Conservation (phyloP, 371 early-diverging fungal species). For the Gilbertella persicaria region DNA sequence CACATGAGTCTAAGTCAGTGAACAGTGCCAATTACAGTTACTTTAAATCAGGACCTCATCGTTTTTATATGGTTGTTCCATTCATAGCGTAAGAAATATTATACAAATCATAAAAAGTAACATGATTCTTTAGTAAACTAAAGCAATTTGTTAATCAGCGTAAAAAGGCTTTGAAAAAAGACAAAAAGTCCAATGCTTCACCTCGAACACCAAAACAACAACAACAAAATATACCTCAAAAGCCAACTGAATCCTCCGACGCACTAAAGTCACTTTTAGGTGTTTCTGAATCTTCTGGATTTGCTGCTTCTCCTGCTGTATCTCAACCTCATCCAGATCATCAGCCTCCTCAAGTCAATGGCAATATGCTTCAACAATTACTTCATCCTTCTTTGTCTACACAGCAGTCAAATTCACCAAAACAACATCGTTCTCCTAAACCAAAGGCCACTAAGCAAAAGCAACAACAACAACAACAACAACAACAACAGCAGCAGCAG, state of each 20-base stretch:
- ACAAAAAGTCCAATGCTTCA: conserved; percentile 11
- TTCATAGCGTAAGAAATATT: conserved; percentile 61
- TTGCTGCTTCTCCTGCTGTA: conserved; percentile 17
- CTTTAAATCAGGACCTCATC: conserved; percentile 31
- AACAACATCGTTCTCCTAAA: conserved; percentile 1
- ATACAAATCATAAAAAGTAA: not conserved
- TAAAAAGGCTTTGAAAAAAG: conserved; percentile 25
- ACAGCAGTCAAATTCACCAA: conserved; percentile 11
- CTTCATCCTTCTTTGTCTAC: conserved; percentile 6
- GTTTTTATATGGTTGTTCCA: conserved; percentile 70
- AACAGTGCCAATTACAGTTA: conserved; percentile 23
- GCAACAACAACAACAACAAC: conserved; percentile 3
- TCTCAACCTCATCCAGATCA: conserved; percentile 19
- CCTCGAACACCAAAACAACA: conserved; percentile 8
- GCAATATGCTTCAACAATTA: conserved; percentile 12
- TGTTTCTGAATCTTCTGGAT: conserved; percentile 1
- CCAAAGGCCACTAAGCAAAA: not conserved
- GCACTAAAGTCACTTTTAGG: conserved; percentile 35
- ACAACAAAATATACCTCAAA: conserved; percentile 2
- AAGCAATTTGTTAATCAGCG: conserved; percentile 34
- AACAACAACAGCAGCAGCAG: not conserved
- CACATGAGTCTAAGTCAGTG: conserved; percentile 21
- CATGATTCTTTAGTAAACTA: conserved; percentile 19
- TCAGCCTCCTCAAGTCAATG: conserved; percentile 17
- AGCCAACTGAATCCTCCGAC: conserved; percentile 20